A percentile compares a stretch with the other conserved stretches of the same genome.
These are phyloP conservation scores for Inonotus hispidus DNA, from an alignment of 1,284 basidiomycete species.

Conservation along the genomic window DNA sequence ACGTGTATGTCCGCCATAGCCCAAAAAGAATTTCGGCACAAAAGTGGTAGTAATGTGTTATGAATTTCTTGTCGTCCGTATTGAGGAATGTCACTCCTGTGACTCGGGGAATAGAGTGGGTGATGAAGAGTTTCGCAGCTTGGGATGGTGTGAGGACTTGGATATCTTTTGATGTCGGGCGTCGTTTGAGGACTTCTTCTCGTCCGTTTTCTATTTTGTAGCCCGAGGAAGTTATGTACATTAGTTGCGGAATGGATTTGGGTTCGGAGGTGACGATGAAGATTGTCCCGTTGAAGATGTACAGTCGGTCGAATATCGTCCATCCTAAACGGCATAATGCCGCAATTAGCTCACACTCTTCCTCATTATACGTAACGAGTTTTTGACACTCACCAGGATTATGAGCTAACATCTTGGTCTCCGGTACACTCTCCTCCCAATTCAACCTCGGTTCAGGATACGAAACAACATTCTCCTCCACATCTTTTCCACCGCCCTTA, in stretches of 20 bases:
- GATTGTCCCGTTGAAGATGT: constrained; percentile 70
- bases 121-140: constrained; percentile 66
- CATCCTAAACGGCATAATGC: constrained; percentile 34
- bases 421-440: too few species aligned
- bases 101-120: constrained; percentile 13
- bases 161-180: constrained; percentile 75
- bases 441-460: too few species aligned
- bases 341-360: too few species aligned
- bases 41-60: constrained; percentile 81
- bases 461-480: too few species aligned
- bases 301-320: constrained; percentile 79
- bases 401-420: too few species aligned
- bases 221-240: constrained; percentile 53
- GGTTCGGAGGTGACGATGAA: constrained; percentile 65
- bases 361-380: too few species aligned
- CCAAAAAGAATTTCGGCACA: constrained; percentile 86
- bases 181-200: constrained; percentile 40
- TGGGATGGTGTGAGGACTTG: constrained; percentile 65
- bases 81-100: constrained; percentile 52
- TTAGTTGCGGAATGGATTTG: constrained; percentile 45
- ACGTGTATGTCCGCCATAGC: constrained; percentile 83
- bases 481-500: too few species aligned
- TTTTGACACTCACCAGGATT: too few species aligned
- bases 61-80: constrained; percentile 80
- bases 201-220: constrained; percentile 32